phyloP scores from a whole-genome alignment of 495 filamentous ascomycete species.

The Annulohypoxylon nitens region DNA sequence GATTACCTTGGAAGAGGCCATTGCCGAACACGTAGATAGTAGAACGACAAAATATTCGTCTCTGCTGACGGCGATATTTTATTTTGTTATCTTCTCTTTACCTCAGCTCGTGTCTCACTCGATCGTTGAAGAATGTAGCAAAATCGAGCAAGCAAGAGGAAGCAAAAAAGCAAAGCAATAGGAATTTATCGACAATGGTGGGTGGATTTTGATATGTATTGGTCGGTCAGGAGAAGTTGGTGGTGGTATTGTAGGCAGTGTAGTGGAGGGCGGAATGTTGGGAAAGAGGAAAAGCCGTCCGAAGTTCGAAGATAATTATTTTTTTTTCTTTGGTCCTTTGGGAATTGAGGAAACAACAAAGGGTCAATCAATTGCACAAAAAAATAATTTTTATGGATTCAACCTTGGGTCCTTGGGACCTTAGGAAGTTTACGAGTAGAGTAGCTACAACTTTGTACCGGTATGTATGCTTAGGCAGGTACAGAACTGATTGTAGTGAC shows the following conservation, averaged over 20 bases:
- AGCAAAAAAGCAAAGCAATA: conserved; percentile 50
- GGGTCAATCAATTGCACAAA: conserved; percentile 47
- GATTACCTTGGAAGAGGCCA: conserved; percentile 67
- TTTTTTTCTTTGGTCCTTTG: conserved; percentile 44
- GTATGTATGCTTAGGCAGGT: conserved; percentile 44
- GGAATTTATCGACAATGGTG: conserved; percentile 49
- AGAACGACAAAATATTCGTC: conserved; percentile 50
- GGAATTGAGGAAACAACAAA: conserved; percentile 44
- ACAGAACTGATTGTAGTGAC: background rate
- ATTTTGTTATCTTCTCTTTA: conserved; percentile 17
- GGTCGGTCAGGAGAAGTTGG: conserved; percentile 24
- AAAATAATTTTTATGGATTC: conserved; percentile 48
- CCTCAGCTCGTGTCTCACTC: conserved; percentile 40
- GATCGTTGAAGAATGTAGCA: conserved; percentile 42
- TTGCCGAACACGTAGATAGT: conserved; percentile 56
- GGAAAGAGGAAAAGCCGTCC: conserved; percentile 45
- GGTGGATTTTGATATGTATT: conserved; percentile 45
- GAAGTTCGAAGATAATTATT: conserved; percentile 39
- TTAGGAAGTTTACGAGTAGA: conserved; percentile 19
- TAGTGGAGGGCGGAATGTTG: conserved; percentile 39
- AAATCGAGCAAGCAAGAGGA: conserved; percentile 42
- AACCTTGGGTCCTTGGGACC: background rate
- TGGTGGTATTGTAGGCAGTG: conserved; percentile 11
- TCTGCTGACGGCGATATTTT: conserved; percentile 10
- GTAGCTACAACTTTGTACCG: conserved; percentile 19